phyloP scores from a whole-genome alignment of 139 green algal genomes.

The Ettlia oleoabundans region DNA sequence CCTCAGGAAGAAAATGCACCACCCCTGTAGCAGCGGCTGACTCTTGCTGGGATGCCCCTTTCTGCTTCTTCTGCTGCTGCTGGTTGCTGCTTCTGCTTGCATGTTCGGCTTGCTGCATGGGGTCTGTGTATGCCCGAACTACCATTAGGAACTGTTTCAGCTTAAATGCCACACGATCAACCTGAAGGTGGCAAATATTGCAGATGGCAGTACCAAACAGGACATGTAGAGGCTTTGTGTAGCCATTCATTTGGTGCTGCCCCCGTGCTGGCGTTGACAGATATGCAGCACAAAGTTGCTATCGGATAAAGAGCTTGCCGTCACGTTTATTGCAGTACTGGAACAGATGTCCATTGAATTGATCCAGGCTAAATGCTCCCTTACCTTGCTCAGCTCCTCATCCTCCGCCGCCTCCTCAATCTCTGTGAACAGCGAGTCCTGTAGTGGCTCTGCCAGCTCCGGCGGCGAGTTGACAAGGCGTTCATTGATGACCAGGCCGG shows the following conservation, averaged over 20 bases:
- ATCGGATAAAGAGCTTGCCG: too few species aligned
- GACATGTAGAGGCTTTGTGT: too few species aligned
- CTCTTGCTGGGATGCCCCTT: not conserved
- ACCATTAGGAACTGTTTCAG: constrained; percentile 74
- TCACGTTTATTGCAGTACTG: too few species aligned
- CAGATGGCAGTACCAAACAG: not conserved
- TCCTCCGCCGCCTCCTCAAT: constrained; percentile 68
- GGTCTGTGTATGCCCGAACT: constrained; percentile 70
- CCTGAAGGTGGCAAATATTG: constrained; percentile 39
- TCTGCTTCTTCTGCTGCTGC: constrained; percentile 34
- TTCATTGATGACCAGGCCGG: constrained; percentile 87
- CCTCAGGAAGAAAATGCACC: constrained; percentile 69
- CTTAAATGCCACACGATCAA: constrained; percentile 57
- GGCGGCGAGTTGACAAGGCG: constrained; percentile 90
- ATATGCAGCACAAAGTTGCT: too few species aligned
- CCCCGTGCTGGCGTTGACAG: too few species aligned
- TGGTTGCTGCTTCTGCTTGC: not conserved
- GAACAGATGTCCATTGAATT: too few species aligned
- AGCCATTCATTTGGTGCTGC: too few species aligned
- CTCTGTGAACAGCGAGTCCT: constrained; percentile 86
- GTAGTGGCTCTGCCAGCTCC: constrained; percentile 80
- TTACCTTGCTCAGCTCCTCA: constrained; percentile 60
- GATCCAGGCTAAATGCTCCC: not conserved
- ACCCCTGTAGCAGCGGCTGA: not conserved
- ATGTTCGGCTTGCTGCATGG: constrained; percentile 22